Evolutionary conservation across 2,329 filamentous ascomycete species (phyloP).

Genomic region (Cercospora sesami): DNA sequence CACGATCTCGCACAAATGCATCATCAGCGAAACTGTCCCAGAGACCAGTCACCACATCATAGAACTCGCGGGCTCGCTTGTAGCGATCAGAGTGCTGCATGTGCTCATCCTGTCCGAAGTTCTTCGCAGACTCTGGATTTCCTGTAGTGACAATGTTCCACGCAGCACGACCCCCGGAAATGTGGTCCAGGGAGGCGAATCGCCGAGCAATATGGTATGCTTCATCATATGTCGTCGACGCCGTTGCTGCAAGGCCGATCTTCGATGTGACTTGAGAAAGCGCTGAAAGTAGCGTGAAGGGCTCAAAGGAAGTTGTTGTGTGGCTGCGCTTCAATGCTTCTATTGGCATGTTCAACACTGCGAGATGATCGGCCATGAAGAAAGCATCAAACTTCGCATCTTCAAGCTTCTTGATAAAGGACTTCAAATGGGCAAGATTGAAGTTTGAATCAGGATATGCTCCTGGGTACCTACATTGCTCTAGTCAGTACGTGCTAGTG

Average conservation of each 20-base stretch:
- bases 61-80: constrained; percentile 52
- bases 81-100: constrained; percentile 53
- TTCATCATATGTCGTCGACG: constrained; percentile 42
- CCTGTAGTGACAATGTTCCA: constrained; percentile 57
- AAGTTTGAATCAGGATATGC: constrained; percentile 60
- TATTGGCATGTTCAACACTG: constrained; percentile 45
- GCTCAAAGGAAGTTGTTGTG: constrained; percentile 60
- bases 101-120: constrained; percentile 49
- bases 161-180: constrained; percentile 40
- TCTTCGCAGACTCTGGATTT: constrained; percentile 50
- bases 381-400: constrained; percentile 54
- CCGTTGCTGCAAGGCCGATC: constrained; percentile 44
- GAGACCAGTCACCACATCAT: constrained; percentile 34
- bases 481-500: not conserved
- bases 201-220: constrained; percentile 42
- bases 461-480: constrained; percentile 49
- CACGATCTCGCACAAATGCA: constrained; percentile 53
- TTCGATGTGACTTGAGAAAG: constrained; percentile 49
- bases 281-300: constrained; percentile 43
- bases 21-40: constrained; percentile 52
- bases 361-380: constrained; percentile 53
- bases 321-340: constrained; percentile 60
- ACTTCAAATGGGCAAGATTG: constrained; percentile 55
- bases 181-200: constrained; percentile 43
- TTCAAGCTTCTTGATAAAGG: constrained; percentile 55